Evolutionary conservation across 2,329 filamentous ascomycete genomes (phyloP).

Genomic region (Xylaria digitata): DNA sequence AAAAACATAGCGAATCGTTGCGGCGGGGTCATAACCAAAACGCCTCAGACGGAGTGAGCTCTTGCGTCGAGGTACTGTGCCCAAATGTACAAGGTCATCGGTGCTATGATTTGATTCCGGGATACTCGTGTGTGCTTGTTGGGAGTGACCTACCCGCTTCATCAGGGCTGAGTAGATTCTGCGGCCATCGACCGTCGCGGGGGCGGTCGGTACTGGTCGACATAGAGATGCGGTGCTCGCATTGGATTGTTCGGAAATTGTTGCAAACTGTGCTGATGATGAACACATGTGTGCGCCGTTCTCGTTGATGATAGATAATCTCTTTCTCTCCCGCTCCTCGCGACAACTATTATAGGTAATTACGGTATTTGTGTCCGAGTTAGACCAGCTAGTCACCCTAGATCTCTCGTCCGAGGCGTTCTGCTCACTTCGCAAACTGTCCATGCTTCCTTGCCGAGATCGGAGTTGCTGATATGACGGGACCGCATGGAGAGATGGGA

Average conservation of each 20-base stretch:
- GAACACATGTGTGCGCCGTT: slow-evolving; percentile 59
- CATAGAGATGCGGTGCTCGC: slow-evolving; percentile 36
- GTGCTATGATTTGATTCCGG: slow-evolving; percentile 40
- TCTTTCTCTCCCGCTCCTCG: slow-evolving; percentile 63
- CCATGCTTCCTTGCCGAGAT: slow-evolving; percentile 67
- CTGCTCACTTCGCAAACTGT: slow-evolving; percentile 58
- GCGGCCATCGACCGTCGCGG: slow-evolving; percentile 62
- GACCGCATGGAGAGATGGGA: slow-evolving; percentile 63
- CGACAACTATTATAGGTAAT: slow-evolving; percentile 56
- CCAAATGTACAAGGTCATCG: slow-evolving; percentile 36
- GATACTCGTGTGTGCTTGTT: slow-evolving; percentile 39
- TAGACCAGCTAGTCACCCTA: slow-evolving; percentile 79
- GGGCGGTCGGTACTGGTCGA: slow-evolving; percentile 25
- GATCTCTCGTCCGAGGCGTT: slow-evolving; percentile 64
- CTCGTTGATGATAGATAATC: slow-evolving; percentile 74
- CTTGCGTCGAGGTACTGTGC: slow-evolving; percentile 38
- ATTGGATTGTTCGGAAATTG: slow-evolving; percentile 44
- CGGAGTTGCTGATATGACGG: slow-evolving; percentile 59
- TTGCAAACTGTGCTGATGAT: slow-evolving; percentile 49
- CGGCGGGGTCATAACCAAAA: slow-evolving; percentile 19
- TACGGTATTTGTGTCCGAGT: slow-evolving; percentile 69
- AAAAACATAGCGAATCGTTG: slow-evolving; percentile 46
- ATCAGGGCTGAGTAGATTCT: slow-evolving; percentile 74
- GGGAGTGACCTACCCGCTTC: slow-evolving; percentile 61
- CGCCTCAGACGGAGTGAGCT: slow-evolving; percentile 37